Evolutionary conservation across 2,329 filamentous ascomycete species (phyloP), one percentile per base, ranked within the genome.

Genomic region (Alternaria conjuncta): DNA sequence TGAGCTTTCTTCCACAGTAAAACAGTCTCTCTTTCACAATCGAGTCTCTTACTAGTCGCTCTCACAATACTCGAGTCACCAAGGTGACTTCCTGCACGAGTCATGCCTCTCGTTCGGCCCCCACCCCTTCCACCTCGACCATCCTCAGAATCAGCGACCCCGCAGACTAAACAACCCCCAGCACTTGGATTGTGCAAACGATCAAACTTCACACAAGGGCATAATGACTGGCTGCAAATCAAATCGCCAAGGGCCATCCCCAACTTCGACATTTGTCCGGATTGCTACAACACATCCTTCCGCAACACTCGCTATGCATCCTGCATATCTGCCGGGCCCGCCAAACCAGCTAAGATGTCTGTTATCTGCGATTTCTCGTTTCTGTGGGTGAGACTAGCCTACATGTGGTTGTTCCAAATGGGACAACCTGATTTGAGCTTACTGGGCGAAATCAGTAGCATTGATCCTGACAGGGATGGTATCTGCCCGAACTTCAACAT

Each of bases 221-320:
- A 66, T 3, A 57, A 60, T 15, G 60, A 70, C 45, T 73, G 71
- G 70, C 55, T 55, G 11, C 55, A 64, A 28, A 65, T 71, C 45
- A 63, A 59, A 6, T 54, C 50, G 11, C 68, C 68, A 18, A 53
- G 18, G 20, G 43, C 25, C 18, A 66, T 68, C n/a, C 32, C 53
- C 2, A 28, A 70, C 23, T 61, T 72, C 46, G 68, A 70, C 49
- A 64, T 73, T 23, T 72, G 71, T 43, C 60, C 68, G 4, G 60
- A 61, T 25, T 73, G 70, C 44, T 73, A 66, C 60, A 66, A 68
- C 25, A 65, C 64, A 2, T 69, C 70, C 4, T 67, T 73, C 25
- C 51, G 56, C 23, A 49, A 64, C 45, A 70, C 68, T 8, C 49
- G 41, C 25, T 72, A 71, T 54, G 57, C 49, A n/a, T 46, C 58